Evolutionary conservation across 306 rosid genomes (phyloP), one percentile per base, ranked within the genome.

Genomic region (Cucurbita moschata): DNA sequence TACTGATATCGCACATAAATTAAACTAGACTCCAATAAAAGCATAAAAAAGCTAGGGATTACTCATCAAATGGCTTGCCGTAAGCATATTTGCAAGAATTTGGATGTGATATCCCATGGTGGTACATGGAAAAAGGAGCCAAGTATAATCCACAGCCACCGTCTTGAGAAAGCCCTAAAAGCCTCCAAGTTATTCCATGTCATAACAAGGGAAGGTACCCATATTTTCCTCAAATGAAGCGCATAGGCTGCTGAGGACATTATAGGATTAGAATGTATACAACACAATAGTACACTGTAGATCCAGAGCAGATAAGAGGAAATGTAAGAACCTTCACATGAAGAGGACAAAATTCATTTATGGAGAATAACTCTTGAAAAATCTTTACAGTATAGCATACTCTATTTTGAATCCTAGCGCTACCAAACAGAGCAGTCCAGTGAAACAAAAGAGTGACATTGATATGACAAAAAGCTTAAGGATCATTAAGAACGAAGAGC

Each of bases 201-300:
- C 69, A 38, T 9, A 62, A 38, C 69, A 62, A 62, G 69, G 19
- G 69, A 62, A 62, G 30, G 69, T 62, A 14, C 49, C 49, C 69
- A 15, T 38, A 62, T 39, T 46, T 67, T 69, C 59, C 74, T 30
- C 74, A 26, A 68, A 15, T 50, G 74, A 50, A 30, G 74, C 10
- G 56, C 57, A 68, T 68, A 26, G 73, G 73, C 74, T 26, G 74
- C 74, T 26, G 74, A 69, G 74, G 74, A 69, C 55, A 69, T 69
- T 30, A 49, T 30, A 69, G 15, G 58, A 50, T 50, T 69, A 69
- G 74, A 69, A 21, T 21, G 55, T 46, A 46, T 8, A 68, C 53
- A 30, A 47, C 4, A 46, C 16, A 47, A 14, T 23, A 18, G 72
- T 68, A 47, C 44, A 68, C 43, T 6, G 72, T 46, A 23, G 49